These are phyloP conservation scores for Neurospora pannonica DNA, from an alignment of 495 filamentous ascomycete genomes.

Conservation along the genomic window DNA sequence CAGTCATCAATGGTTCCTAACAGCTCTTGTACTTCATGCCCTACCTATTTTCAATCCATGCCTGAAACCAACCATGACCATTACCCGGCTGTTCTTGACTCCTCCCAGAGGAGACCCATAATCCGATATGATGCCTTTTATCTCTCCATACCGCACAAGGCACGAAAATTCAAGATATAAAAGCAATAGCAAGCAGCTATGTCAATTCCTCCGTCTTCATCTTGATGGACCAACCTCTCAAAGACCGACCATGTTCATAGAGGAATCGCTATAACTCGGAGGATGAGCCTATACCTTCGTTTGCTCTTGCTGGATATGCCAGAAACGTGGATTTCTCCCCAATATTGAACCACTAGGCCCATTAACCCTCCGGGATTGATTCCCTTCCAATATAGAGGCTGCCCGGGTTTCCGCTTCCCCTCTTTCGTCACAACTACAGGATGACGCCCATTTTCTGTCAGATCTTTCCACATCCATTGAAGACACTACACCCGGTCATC, in stretches of 20 bases:
- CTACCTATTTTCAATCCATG: not conserved
- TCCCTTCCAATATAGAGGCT: not conserved
- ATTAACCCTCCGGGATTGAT: too few relatives aligned
- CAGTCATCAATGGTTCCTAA: not conserved
- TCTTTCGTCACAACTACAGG: too few relatives aligned
- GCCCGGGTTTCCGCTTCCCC: not conserved
- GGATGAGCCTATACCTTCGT: not conserved
- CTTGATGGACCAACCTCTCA: not conserved
- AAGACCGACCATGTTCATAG: not conserved
- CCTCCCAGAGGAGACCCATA: too few relatives aligned
- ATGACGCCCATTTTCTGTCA: too few relatives aligned
- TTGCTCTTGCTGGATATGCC: not conserved
- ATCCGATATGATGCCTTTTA: not conserved
- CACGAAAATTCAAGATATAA: not conserved
- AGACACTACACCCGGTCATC: too few relatives aligned
- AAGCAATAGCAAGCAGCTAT: not conserved
- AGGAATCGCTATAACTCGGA: not conserved
- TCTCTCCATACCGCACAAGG: not conserved
- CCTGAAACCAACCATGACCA: not conserved
- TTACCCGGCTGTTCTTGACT: not conserved
- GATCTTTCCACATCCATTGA: too few relatives aligned
- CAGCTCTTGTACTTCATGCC: not conserved
- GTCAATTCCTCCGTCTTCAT: not conserved
- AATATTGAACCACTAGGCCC: too few relatives aligned
- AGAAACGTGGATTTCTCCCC: not conserved